These are phyloP conservation scores for Rhynchosporium graminicola DNA, from an alignment of 2,329 filamentous ascomycete genomes.

Conservation along the genomic window DNA sequence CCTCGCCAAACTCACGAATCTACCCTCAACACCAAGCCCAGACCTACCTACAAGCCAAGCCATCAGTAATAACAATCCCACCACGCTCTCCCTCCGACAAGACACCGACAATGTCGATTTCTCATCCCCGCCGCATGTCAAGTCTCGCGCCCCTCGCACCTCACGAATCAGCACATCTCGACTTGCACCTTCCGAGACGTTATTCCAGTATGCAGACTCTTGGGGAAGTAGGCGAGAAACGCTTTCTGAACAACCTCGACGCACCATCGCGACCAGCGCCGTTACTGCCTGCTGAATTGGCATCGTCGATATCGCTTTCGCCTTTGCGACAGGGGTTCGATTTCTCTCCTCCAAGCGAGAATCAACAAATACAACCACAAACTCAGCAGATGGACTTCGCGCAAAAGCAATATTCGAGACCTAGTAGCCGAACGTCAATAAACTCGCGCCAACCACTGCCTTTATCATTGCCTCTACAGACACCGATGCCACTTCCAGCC, in stretches of 20 bases:
- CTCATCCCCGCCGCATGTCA: constrained; percentile 24
- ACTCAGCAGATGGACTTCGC: background rate
- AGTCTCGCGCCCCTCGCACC: constrained; percentile 26
- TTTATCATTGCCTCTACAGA: background rate
- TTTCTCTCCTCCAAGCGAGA: background rate
- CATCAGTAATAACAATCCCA: constrained; percentile 21
- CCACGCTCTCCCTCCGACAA: constrained; percentile 17
- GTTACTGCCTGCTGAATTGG: background rate
- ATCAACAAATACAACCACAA: background rate
- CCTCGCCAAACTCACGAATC: constrained; percentile 5
- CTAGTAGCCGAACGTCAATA: constrained; percentile 4
- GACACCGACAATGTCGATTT: background rate
- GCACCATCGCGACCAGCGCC: background rate
- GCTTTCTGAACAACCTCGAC: background rate
- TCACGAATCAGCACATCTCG: constrained; percentile 18
- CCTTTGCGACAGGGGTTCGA: background rate
- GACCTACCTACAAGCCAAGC: constrained; percentile 17
- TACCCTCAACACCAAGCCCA: background rate
- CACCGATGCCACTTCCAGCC: constrained; percentile 15
- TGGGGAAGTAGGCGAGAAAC: constrained; percentile 10
- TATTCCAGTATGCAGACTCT: constrained; percentile 29
- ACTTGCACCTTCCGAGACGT: constrained; percentile 31
- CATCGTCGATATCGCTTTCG: background rate
- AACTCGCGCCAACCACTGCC: background rate
- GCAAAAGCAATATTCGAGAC: background rate